Base-by-base conservation (phyloP, 2,329 filamentous ascomycete species). In the Pseudodiploospora longispora region DNA sequence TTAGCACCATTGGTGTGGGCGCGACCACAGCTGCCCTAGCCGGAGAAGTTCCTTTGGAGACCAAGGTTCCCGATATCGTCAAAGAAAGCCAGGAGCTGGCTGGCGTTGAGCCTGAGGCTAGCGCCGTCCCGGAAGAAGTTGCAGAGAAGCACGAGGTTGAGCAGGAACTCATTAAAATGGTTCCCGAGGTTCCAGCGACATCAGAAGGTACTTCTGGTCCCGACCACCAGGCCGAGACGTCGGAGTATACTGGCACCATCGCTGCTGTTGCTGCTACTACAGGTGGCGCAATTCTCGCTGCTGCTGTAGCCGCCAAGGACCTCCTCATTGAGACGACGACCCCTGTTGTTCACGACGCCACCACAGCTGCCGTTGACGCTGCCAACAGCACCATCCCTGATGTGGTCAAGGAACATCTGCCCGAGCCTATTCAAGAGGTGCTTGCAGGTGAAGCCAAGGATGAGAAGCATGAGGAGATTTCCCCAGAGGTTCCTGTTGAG, bases 21-120 rank as follows among this genome's bases (percentile, higher is more conserved):
- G 64, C 83, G 3, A 85, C 85, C 35, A 91, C 87, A 28, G 80
- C 82, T 47, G 75, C 69, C 7, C 70, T 90, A 51, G 85, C 85
- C 34, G 82, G 74, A 41, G 67, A 80, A 50, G 81, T 86, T 32
- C 83, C 85, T 36, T 70, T 84, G 42, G 80, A 84, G 59, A 69
- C 67, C 44, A 66, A 64, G 48, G 70, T 54, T 7, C 49, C 57
- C 31, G 55, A 57, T 10, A 64, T 83, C 35, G 85, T 89, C 42
- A 82, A 77, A 58, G 78, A 87, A 56, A 87, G 82, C 66, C 83
- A 89, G 58, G 70, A 80, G 52, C 75, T 81, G 59, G 83, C 83
- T 19, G 65, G 76, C 42, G 69, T 72, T 36, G 67, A 71, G 6
- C 78, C 83, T n/a, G 85, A 87, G 59, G 83, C 85, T 8, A 82